Conservation (phyloP, 176 grass and related monocot genomes). For the Saccharum spontaneum region DNA sequence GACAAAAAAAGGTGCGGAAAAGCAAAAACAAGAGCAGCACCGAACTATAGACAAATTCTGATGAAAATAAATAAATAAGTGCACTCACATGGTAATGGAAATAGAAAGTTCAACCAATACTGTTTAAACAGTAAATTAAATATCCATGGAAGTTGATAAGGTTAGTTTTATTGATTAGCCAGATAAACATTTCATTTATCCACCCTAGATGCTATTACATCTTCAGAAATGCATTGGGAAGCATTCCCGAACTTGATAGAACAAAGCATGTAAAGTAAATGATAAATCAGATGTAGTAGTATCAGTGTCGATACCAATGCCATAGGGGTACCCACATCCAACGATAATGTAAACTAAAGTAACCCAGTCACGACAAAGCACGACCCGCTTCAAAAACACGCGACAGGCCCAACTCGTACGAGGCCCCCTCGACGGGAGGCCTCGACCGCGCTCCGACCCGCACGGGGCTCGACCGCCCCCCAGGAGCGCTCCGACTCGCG, state of each 20-base stretch:
- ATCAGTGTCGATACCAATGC: no score
- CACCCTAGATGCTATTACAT: neutral
- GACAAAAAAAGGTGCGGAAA: neutral
- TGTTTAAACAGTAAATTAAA: neutral
- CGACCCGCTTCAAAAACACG: no score
- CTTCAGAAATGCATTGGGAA: neutral
- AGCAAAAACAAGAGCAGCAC: neutral
- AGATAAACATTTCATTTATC: neutral
- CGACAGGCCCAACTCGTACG: no score
- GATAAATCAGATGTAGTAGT: neutral
- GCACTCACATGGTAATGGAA: neutral
- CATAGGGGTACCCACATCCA: no score
- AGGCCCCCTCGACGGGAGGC: no score
- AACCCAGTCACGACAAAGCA: no score
- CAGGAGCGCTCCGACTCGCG: no score
- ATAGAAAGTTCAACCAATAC: neutral
- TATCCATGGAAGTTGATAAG: neutral
- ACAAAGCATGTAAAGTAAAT: neutral
- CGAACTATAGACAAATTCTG: neutral
- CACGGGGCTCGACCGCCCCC: no score
- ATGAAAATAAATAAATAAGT: constrained; percentile 13
- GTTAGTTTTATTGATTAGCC: neutral
- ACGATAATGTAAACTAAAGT: no score
- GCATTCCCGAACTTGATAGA: neutral
- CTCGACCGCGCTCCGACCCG: no score